Evolutionary conservation across 164 flowering plant species (phyloP).

Genomic region (Liriodendron chinense): DNA sequence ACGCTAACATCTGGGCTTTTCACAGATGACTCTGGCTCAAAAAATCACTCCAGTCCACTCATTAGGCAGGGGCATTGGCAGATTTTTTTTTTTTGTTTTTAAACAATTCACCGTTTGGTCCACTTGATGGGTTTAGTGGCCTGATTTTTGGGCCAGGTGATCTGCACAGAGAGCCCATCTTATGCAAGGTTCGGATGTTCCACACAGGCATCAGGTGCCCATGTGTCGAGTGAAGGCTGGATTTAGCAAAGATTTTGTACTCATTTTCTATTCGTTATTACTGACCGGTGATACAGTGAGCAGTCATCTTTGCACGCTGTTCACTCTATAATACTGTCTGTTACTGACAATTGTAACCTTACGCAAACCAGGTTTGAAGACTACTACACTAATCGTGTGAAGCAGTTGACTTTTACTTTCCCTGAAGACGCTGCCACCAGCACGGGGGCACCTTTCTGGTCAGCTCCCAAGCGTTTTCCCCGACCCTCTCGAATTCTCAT

Average conservation of each 20-base stretch:
- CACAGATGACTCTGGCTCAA: not conserved
- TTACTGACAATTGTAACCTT: not conserved
- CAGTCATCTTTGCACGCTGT: not conserved
- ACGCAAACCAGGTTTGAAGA: constrained; percentile 66
- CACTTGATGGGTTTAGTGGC: not conserved
- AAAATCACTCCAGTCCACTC: not conserved
- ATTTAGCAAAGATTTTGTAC: no score
- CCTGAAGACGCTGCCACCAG: constrained; percentile 82
- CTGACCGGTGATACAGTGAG: not conserved
- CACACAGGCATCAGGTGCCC: no score
- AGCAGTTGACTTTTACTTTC: constrained; percentile 77
- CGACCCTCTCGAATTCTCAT: constrained; percentile 61
- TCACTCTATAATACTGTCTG: not conserved
- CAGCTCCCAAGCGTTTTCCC: constrained; percentile 86
- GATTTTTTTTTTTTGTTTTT: no score
- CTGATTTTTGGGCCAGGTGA: not conserved
- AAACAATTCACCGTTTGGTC: not conserved
- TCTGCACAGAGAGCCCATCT: not conserved
- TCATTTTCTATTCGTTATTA: not conserved
- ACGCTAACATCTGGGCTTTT: not conserved
- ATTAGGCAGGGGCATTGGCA: no score
- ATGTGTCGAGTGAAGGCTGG: no score
- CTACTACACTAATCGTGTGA: constrained; percentile 71
- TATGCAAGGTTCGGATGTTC: no score
- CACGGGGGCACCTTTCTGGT: constrained; percentile 81